Conservation (phyloP, 1,284 basidiomycete genomes). For the Apiotrichum laibachii region DNA sequence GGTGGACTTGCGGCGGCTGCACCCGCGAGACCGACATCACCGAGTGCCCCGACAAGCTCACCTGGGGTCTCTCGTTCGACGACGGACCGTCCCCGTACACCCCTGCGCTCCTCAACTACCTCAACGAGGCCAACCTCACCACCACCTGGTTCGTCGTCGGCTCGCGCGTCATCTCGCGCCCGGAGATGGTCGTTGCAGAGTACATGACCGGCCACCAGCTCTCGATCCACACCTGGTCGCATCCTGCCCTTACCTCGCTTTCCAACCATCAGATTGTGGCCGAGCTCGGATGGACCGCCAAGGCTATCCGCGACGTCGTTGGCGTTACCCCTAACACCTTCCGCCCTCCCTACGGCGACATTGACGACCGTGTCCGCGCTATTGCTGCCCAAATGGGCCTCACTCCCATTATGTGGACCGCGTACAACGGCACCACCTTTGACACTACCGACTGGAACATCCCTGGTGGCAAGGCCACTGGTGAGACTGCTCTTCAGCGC, state of each 20-base stretch:
- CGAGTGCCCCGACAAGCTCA: conserved; percentile 70
- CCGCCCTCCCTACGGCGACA: conserved; percentile 63
- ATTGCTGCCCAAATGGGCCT: conserved; percentile 44
- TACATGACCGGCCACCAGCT: conserved; percentile 43
- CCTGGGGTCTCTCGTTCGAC: conserved; percentile 50
- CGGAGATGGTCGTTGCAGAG: conserved; percentile 28
- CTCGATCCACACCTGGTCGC: conserved; percentile 57
- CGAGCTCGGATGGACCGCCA: conserved; percentile 87
- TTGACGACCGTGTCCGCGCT: conserved; percentile 28
- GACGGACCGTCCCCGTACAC: conserved; percentile 57
- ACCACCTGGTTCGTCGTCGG: conserved; percentile 56
- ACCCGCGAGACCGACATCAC: conserved; percentile 70
- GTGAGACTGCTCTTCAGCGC: conserved; percentile 57
- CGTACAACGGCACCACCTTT: conserved; percentile 54
- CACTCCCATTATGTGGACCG: conserved; percentile 51
- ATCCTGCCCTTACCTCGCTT: conserved; percentile 64
- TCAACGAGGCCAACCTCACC: conserved; percentile 53
- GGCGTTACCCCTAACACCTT: conserved; percentile 74
- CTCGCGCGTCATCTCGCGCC: conserved; percentile 22
- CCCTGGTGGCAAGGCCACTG: conserved; percentile 65
- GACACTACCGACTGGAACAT: conserved; percentile 86
- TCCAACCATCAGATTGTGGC: conserved; percentile 86
- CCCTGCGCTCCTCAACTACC: conserved; percentile 54
- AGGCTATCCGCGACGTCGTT: conserved; percentile 76
- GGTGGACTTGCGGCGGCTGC: conserved; percentile 83